Conservation (phyloP, 2,329 filamentous ascomycete species). For the Dothideomycetes sp. region DNA sequence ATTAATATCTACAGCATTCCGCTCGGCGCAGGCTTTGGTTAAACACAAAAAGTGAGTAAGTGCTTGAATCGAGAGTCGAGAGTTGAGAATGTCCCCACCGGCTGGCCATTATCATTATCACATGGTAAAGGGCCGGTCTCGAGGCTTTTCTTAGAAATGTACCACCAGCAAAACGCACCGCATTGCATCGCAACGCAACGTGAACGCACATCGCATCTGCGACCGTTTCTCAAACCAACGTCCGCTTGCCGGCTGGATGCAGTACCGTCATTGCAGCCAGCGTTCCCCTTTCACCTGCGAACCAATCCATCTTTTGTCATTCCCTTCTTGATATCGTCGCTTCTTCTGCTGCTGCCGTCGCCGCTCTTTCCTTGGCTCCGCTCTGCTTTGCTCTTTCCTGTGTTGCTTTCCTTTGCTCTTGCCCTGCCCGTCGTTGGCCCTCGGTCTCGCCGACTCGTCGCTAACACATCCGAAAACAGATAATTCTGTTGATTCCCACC, state of each 20-base stretch:
- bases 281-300: background rate
- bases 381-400: background rate
- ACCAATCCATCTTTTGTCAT: too few relatives aligned
- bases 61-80: too few relatives aligned
- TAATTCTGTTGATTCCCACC: conserved; percentile 9
- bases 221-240: conserved; percentile 5
- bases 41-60: too few relatives aligned
- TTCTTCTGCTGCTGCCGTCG: background rate
- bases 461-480: conserved; percentile 8
- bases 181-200: conserved; percentile 10
- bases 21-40: too few relatives aligned
- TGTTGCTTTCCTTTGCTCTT: conserved; percentile 2
- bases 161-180: background rate
- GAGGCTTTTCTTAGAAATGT: conserved; percentile 12
- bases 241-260: too few relatives aligned
- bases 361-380: background rate
- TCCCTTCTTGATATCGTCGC: too few relatives aligned
- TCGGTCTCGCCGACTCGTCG: background rate
- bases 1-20: conserved; percentile 6
- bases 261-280: background rate
- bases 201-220: conserved; percentile 6
- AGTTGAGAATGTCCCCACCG: too few relatives aligned
- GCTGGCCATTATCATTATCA: too few relatives aligned
- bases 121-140: too few relatives aligned
- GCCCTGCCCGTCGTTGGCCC: conserved; percentile 4